These are phyloP conservation scores for Houttuynia cordata DNA, from an alignment of 164 flowering plant species.

Conservation along the genomic window DNA sequence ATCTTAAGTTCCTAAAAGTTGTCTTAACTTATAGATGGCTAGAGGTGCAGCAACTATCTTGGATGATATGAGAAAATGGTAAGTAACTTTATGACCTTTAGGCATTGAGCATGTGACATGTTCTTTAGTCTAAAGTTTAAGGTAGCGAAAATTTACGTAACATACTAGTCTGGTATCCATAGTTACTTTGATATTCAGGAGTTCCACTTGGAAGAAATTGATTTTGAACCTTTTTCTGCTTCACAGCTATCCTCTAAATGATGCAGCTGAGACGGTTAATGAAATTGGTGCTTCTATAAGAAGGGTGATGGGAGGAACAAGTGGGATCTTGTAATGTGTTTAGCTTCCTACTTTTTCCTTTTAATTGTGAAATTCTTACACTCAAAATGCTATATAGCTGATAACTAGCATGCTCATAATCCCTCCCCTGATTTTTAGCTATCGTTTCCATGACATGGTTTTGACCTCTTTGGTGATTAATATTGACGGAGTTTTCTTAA, in stretches of 20 bases:
- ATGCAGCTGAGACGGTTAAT: slow-evolving; percentile 77
- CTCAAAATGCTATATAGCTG: no score
- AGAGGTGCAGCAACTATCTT: slow-evolving; percentile 74
- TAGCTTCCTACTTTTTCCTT: not conserved
- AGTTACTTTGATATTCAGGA: no score
- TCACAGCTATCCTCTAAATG: slow-evolving; percentile 87
- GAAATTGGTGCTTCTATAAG: slow-evolving; percentile 73
- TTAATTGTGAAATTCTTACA: no score
- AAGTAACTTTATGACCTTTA: slow-evolving; percentile 12
- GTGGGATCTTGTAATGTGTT: slow-evolving; percentile 70
- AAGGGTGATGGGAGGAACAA: slow-evolving; percentile 97
- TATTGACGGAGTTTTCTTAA: not conserved
- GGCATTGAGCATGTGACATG: not conserved
- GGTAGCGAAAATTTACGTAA: no score
- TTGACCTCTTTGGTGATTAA: not conserved
- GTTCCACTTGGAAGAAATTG: not conserved
- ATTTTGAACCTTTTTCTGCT: slow-evolving; percentile 7
- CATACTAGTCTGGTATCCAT: no score
- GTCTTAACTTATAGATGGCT: slow-evolving; percentile 50
- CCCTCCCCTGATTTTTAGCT: no score
- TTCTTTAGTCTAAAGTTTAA: no score
- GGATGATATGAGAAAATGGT: slow-evolving; percentile 72
- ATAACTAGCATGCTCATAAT: no score
- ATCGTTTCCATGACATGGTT: no score
- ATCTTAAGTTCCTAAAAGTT: not conserved